These are phyloP conservation scores for Sesbania bispinosa DNA, from an alignment of 306 rosid genomes.

Conservation along the genomic window DNA sequence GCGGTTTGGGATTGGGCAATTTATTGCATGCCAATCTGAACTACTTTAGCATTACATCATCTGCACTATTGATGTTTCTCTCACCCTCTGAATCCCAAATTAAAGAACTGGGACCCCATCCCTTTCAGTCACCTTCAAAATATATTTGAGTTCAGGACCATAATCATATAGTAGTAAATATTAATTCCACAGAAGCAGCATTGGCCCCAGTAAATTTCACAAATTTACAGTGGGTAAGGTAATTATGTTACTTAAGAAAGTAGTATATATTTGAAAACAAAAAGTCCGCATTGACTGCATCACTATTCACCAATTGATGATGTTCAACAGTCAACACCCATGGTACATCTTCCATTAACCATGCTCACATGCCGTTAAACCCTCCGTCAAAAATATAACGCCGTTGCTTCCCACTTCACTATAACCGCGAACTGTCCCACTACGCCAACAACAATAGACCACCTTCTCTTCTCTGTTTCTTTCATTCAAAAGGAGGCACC, in stretches of 20 bases:
- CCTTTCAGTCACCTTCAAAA: slow-evolving; percentile 30
- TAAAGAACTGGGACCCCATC: slow-evolving; percentile 37
- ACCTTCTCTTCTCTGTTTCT: not conserved
- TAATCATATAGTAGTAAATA: no score
- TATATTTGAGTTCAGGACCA: slow-evolving; percentile 16
- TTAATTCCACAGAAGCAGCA: not conserved
- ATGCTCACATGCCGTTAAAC: slow-evolving; percentile 22
- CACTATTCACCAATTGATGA: slow-evolving; percentile 8
- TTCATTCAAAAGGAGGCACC: not conserved
- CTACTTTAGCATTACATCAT: slow-evolving; percentile 31
- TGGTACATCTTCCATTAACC: slow-evolving; percentile 18
- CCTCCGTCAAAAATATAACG: slow-evolving; percentile 40
- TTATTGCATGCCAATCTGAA: slow-evolving; percentile 24
- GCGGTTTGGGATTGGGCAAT: slow-evolving; percentile 13
- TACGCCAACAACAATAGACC: not conserved
- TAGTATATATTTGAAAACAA: slow-evolving; percentile 3
- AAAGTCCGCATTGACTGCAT: slow-evolving; percentile 43
- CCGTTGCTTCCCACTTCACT: slow-evolving; percentile 39
- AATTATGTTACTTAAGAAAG: not conserved
- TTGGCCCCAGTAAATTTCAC: not conserved
- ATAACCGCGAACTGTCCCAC: slow-evolving; percentile 32
- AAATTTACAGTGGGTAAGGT: not conserved
- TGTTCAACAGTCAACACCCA: slow-evolving; percentile 44
- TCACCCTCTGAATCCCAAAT: slow-evolving; percentile 25
- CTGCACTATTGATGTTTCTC: not conserved